phyloP scores from a whole-genome alignment of 352 stramenopile species.

The Chrysophaeum taylorii region DNA sequence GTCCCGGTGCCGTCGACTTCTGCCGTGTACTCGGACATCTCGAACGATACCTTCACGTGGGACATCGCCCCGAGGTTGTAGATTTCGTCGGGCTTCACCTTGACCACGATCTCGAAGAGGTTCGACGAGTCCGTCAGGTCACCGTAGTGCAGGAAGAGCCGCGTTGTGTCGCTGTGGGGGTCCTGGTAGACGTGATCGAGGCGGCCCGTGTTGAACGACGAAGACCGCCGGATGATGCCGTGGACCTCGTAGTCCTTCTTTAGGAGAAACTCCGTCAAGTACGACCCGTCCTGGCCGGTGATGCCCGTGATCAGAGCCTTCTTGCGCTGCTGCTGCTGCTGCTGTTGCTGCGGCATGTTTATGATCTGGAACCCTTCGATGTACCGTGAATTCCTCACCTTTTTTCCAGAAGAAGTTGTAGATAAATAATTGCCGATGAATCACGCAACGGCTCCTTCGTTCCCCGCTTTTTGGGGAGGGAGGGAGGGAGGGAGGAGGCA shows the following conservation, averaged over 20 bases:
- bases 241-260: conserved; percentile 87
- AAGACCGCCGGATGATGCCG: conserved; percentile 89
- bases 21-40: conserved; percentile 98
- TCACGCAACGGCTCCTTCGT: too few species aligned
- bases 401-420: too few species aligned
- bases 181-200: conserved; percentile 96
- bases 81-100: conserved; percentile 87
- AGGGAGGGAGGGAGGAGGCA: too few species aligned
- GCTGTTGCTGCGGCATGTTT: too few species aligned
- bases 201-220: conserved; percentile 93
- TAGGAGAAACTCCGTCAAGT: conserved; percentile 89
- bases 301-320: conserved; percentile 90
- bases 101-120: conserved; percentile 83
- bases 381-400: too few species aligned
- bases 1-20: conserved; percentile 89
- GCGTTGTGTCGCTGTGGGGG: too few species aligned
- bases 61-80: conserved; percentile 98
- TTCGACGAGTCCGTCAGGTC: conserved; percentile 95
- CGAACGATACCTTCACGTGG: conserved; percentile 97
- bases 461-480: too few species aligned
- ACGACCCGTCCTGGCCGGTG: conserved; percentile 98
- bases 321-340: too few species aligned
- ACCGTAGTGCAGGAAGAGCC: conserved; percentile 95
- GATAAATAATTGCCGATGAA: too few species aligned
- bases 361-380: too few species aligned